Evolutionary conservation across 2,329 filamentous ascomycete genomes (phyloP), one percentile per base, ranked within the genome.

Genomic region (Erysiphe neolycopersici): DNA sequence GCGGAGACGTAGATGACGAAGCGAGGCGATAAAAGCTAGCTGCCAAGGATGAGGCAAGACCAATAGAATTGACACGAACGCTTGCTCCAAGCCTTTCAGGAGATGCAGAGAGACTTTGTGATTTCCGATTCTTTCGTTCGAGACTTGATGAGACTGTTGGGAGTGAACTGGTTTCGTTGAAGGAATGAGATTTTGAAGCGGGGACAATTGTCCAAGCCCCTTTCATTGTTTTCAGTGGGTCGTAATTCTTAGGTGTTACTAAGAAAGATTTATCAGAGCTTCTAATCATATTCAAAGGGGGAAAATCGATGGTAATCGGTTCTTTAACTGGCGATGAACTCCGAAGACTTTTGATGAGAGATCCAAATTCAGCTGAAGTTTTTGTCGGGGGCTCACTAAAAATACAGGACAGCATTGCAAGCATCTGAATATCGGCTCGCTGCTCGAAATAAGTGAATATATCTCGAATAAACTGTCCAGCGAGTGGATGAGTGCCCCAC

Each of bases 331-430:
- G 66, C 13, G 78, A 60, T 8, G 73, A 73, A 22, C 69, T 75
- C 49, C 76, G 69, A 5, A 71, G 65, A 44, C 72, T 66, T 0
- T 67, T 64, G 43, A 73, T 60, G 45, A 64, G 64, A 1, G 67
- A 65, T 48, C 71, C 70, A 14, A 66, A 64, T 4, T 71, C 67
- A 19, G 71, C 62, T 41, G 64, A 64, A 46, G 73, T 65, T 38
- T 69, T 62, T 0, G 66, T 61, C 12, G 66, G 63, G 0, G 72
- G 55, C 38, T 78, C 73, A 50, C 68, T 71, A 53, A 79, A 78
- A 45, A 79, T 68, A 55, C 75, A 79, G 1, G 74, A 75, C 26
- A 79, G 62, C 72, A 79, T 78, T 9, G 74, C 75, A 43, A 79
- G 54, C 75, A 79, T 79, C 55, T 79, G 75, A 12, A 77, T 60